Base-by-base conservation (phyloP, 306 rosid genomes). In the Acacia crassicarpa region DNA sequence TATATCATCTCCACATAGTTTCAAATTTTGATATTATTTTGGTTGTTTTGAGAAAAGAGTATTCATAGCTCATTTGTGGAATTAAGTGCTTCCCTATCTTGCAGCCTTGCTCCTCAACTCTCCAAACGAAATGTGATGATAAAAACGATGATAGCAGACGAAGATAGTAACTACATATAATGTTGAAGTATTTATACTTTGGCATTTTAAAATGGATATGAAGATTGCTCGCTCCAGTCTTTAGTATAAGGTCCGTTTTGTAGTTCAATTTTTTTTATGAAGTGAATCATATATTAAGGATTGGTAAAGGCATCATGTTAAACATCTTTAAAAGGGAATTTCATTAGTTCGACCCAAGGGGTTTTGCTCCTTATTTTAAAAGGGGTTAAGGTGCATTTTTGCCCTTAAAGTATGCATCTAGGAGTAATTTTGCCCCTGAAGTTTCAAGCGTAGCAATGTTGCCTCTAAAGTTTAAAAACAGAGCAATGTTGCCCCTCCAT, bases 1-100 rank as follows among this genome's bases (percentile, higher is more conserved):
- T 72, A 44, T 13, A 54, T 70, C 75, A 22, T 40, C 71, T 61
- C 63, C 19, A 44, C 56, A 59, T 79, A 56, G 79, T 72, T 75
- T 44, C 75, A 86, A 72, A 49, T 72, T 86, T 80, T 83, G 81
- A 74, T 40, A 12, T 6, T 23, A 56, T 70, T 32, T 23, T 70
- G 75, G 75, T 23, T 12, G 54, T 13, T 69, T 59, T 61, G 16
- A 33, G 75, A 8, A 0, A 11, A 41, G 10, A 70, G 11, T n/a
- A n/a, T 44, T 13, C 35, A 44, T 35, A 43, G 2, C 72, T 67
- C 46, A 1, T 41, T 67, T 35, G 12, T 67, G 22, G 27, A 19
- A 67, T 10, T 17, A 68, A 13, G 51, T n/a, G 9, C 23, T 17
- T 40, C 32, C 19, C 23, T n/a, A 32, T 68, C 19, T 38, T 19